A percentile compares a stretch with the other conserved stretches of the same genome.
Conservation (phyloP, 805 yeast genomes). For the Starmerella cellae region DNA sequence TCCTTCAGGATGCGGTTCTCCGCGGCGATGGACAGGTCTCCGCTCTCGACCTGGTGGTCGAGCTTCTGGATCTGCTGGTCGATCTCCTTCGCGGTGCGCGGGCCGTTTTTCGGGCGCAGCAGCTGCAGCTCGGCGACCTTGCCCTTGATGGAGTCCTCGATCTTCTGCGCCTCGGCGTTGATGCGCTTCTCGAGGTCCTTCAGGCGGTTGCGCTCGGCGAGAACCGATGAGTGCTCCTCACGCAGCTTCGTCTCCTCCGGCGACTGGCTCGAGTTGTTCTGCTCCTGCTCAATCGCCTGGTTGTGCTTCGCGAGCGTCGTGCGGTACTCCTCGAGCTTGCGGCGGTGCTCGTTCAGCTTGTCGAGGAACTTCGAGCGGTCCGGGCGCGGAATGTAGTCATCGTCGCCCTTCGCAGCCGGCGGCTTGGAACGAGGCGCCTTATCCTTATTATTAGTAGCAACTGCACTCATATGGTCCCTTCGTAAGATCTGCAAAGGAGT, state of each 20-base stretch:
- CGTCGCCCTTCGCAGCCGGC: background rate
- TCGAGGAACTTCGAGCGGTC: conserved; percentile 24
- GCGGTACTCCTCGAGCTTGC: conserved; percentile 22
- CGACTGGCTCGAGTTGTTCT: conserved; percentile 9
- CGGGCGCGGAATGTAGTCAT: conserved; percentile 21
- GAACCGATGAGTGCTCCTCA: conserved; percentile 35
- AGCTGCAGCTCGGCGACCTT: conserved; percentile 62
- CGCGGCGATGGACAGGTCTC: conserved; percentile 73
- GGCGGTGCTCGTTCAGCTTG: conserved; percentile 23
- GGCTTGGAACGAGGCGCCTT: background rate
- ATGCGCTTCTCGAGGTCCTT: conserved; percentile 31
- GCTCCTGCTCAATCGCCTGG: conserved; percentile 19
- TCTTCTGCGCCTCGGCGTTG: conserved; percentile 52
- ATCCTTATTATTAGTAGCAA: background rate
- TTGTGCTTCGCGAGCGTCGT: conserved; percentile 21
- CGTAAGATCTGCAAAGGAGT: too few relatives aligned
- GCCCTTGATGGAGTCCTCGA: conserved; percentile 60
- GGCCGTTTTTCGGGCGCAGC: conserved; percentile 55
- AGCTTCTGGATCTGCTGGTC: conserved; percentile 30
- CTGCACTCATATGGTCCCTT: background rate
- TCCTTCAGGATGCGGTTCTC: conserved; percentile 80
- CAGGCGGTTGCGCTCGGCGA: conserved; percentile 32
- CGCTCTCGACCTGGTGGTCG: conserved; percentile 65
- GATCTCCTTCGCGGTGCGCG: conserved; percentile 33
- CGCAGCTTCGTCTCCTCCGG: conserved; percentile 41